A percentile compares a stretch with the other conserved stretches of the same genome.
These are phyloP conservation scores for Pisolithus tinctorius DNA, from an alignment of 768 basidiomycete genomes.

Conservation along the genomic window DNA sequence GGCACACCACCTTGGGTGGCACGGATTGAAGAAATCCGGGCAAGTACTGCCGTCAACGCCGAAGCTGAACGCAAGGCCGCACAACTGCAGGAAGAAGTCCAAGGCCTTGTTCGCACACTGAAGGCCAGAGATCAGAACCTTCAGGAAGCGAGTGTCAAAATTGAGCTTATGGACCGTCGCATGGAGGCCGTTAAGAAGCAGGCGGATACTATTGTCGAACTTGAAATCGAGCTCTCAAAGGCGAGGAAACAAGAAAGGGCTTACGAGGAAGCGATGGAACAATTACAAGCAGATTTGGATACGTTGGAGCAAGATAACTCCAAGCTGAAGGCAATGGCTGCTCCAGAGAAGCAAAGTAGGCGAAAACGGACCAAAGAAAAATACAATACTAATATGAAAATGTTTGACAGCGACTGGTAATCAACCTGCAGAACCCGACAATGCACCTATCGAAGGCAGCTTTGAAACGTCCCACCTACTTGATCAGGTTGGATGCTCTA, in stretches of 20 bases:
- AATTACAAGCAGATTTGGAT: conserved; percentile 85
- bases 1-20: conserved; percentile 81
- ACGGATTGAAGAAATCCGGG: conserved; percentile 77
- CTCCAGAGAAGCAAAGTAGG: conserved; percentile 68
- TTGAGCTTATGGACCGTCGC: conserved; percentile 90
- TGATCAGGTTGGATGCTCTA: conserved; percentile 60
- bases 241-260: conserved; percentile 82
- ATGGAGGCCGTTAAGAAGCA: conserved; percentile 90
- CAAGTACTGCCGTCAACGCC: conserved; percentile 75
- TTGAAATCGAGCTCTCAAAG: conserved; percentile 76
- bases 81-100: conserved; percentile 85
- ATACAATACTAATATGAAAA: background rate
- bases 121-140: conserved; percentile 85
- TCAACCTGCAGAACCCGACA: conserved; percentile 53
- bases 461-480: conserved; percentile 83
- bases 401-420: conserved; percentile 36
- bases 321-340: conserved; percentile 65
- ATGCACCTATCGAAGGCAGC: conserved; percentile 65
- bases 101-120: conserved; percentile 76
- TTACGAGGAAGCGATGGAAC: conserved; percentile 91
- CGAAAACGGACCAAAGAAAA: background rate
- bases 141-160: conserved; percentile 86
- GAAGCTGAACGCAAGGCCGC: conserved; percentile 88
- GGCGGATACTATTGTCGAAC: conserved; percentile 72
- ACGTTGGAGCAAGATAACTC: conserved; percentile 80